Base-by-base conservation (phyloP, 257 asterid genomes). In the Solanum raphanifolium region DNA sequence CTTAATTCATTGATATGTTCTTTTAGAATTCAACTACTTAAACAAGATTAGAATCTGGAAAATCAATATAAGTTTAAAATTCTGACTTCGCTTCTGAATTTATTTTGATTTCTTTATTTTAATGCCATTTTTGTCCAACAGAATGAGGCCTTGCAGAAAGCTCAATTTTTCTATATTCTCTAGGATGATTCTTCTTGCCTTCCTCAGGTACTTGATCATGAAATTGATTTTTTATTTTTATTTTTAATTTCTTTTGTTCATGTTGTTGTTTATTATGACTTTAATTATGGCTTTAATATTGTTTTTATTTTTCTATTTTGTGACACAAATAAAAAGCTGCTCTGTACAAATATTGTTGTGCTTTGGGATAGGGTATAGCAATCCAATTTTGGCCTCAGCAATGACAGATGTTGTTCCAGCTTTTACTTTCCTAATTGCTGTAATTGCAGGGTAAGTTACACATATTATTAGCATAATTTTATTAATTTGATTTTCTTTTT, bases 291-390 rank as follows among this genome's bases (percentile, higher is more conserved):
- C 6, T 13, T 48, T 48, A 13, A 13, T 48, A 11, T 41, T 41
- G 46, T 41, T 41, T 5, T 5, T 48, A 0, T 27, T 66, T 46
- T 8, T 48, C 3, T n/a, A 4, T 15, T 52, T 34, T 8, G 21
- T 58, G 34, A 9, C 65, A 55, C 23, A 8, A 43, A 36, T 25
- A 68, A 13, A 46, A 46, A 48, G 87, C 41, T 85, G 68, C 27
- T 31, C 82, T 25, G 69, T 41, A 7, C 83, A 86, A 43, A 20
- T 31, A 13, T 12, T 66, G 81, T 0, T 10, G 20, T 86, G 16
- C 32, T n/a, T 86, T 65, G 87, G 87, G 11, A 86, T 86, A n/a
- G 87, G n/a, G 13, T 85, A 29, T 69, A 85, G 87, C 83, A 65
- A 71, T 69, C 83, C 87, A 69, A 69, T 81, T 68, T 20, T 85